Conservation (phyloP, 2,329 filamentous ascomycete genomes). For the Elsinoe fawcettii region DNA sequence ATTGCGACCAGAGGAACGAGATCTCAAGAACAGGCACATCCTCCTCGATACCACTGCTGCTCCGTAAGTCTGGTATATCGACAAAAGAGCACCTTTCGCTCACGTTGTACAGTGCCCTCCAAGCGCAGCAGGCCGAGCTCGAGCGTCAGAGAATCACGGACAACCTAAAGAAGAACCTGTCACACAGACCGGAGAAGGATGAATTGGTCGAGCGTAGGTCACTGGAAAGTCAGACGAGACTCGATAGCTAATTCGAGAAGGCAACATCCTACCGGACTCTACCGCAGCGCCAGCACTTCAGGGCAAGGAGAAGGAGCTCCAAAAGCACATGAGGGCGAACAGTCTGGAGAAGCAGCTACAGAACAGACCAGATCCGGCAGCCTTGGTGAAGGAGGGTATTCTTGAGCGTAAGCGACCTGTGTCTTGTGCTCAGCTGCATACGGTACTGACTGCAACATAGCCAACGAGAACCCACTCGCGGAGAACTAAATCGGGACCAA, state of each 20-base stretch:
- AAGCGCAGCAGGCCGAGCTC: conserved; percentile 54
- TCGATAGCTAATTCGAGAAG: conserved; percentile 36
- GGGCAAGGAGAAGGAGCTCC: conserved; percentile 74
- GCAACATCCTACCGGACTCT: conserved; percentile 78
- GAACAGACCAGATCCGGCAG: conserved; percentile 65
- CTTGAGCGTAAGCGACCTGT: conserved; percentile 41
- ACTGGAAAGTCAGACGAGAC: not conserved
- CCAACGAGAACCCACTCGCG: conserved; percentile 12
- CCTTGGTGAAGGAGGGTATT: conserved; percentile 71
- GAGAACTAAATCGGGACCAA: conserved; percentile 1
- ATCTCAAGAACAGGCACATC: conserved; percentile 62
- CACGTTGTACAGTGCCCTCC: conserved; percentile 41
- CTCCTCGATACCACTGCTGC: conserved; percentile 59
- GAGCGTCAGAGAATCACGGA: conserved; percentile 57
- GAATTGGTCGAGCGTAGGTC: conserved; percentile 69
- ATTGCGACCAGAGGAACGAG: conserved; percentile 45
- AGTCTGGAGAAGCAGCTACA: conserved; percentile 80
- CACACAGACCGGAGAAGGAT: conserved; percentile 59
- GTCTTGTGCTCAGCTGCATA: not conserved
- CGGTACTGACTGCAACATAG: not conserved
- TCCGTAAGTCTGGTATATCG: conserved; percentile 43
- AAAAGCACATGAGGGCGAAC: conserved; percentile 81
- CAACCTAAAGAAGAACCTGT: conserved; percentile 56
- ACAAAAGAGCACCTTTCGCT: not conserved
- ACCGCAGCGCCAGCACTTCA: conserved; percentile 70